Conservation (phyloP, 257 asterid species). For the Verbena officinalis region DNA sequence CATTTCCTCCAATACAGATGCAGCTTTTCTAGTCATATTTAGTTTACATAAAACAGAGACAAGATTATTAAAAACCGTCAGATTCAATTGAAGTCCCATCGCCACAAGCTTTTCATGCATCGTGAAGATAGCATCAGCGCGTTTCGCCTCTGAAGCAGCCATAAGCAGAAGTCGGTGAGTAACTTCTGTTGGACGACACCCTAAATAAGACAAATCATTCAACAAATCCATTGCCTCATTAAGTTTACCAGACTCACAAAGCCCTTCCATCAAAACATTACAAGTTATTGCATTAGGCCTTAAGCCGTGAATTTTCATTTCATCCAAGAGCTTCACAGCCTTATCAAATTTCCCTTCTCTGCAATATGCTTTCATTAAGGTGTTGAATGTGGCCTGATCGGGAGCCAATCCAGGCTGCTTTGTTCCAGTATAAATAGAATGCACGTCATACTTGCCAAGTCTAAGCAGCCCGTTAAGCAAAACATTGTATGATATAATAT, state of each 20-base stretch:
- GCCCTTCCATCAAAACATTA: conserved; percentile 68
- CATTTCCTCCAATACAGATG: conserved; percentile 62
- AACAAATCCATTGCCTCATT: conserved; percentile 58
- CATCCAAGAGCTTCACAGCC: conserved; percentile 58
- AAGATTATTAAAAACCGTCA: conserved; percentile 52
- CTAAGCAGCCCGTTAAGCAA: conserved; percentile 73
- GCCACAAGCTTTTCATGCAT: conserved; percentile 62
- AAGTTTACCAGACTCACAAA: conserved; percentile 67
- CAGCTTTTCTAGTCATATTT: conserved; percentile 85
- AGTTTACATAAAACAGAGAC: conserved; percentile 65
- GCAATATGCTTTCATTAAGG: conserved; percentile 69
- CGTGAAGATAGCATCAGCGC: conserved; percentile 59
- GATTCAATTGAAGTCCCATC: conserved; percentile 70
- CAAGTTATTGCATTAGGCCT: conserved; percentile 67
- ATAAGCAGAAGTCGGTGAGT: conserved; percentile 59
- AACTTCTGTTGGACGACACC: conserved; percentile 59
- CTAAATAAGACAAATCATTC: conserved; percentile 51
- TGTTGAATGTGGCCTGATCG: conserved; percentile 71
- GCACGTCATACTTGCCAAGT: conserved; percentile 62
- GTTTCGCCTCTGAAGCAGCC: conserved; percentile 65
- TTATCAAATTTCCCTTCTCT: conserved; percentile 64
- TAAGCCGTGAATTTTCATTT: conserved; percentile 64
- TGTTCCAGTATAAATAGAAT: conserved; percentile 61
- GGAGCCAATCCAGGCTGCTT: conserved; percentile 66
- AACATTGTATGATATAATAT: conserved; percentile 69